Evolutionary conservation across 306 rosid genomes (phyloP), one percentile per base, ranked within the genome.

Genomic region (Sechiopsis laciniata): DNA sequence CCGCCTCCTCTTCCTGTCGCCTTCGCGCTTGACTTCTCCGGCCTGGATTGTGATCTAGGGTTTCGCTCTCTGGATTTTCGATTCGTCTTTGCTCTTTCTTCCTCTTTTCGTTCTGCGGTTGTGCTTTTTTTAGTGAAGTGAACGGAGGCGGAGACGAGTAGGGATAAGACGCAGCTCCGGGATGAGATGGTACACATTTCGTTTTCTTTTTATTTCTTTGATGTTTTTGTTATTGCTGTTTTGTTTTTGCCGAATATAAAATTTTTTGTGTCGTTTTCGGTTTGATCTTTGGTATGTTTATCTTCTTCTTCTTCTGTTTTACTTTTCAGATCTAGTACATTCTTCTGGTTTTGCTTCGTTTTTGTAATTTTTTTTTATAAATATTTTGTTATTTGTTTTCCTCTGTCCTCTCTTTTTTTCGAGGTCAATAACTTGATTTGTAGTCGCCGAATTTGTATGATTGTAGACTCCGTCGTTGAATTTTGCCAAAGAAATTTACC

Each of bases 181-280:
- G 78, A 95, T 95, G 99, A 91, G 78, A 95, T 89, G 97, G 99
- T 95, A 81, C 20, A 90, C 79, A 29, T 70, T 85, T 83, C 66
- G 50, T 63, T 50, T n/a, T 66, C 46, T 56, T 5, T 19, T 48
- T 20, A 19, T 67, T 65, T 64, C 0, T 42, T 20, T 20, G 72
- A 11, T 42, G n/a, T 66, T 58, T 1, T 56, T 9, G 10, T 56
- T 56, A 0, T 56, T 19, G 1, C 8, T 0, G 20, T 55, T 61
- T 0, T 7, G 26, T 20, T 55, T 35, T 16, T 50, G 5, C 20
- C 14, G 61, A 32, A 7, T 24, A 17, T 16, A 0, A 19, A 16
- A 42, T n/a, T n/a, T n/a, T n/a, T 35, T 2, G 14, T 35, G 37
- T 77, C 72, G 67, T 80, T 59, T 80, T 80, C 76, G 32, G 72